Conservation (phyloP, 345 rosid species). For the Stellera chamaejasme region DNA sequence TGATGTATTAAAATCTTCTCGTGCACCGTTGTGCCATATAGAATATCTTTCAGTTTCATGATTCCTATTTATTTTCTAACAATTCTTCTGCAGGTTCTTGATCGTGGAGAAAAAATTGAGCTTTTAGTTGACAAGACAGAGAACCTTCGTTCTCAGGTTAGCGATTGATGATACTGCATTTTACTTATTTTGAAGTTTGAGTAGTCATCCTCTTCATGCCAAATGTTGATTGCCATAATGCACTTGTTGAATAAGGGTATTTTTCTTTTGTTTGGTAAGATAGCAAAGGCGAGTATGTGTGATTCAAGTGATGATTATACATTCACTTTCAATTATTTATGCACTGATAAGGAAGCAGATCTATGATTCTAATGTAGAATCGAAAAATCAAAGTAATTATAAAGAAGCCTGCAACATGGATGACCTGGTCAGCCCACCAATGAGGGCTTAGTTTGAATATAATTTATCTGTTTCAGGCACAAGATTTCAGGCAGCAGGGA, state of each 20-base stretch:
- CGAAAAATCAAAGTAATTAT: neutral
- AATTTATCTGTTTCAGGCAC: constrained; percentile 35
- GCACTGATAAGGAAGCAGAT: too few relatives aligned
- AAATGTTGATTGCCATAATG: neutral
- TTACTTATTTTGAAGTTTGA: neutral
- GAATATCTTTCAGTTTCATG: constrained; percentile 1
- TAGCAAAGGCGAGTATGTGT: neutral
- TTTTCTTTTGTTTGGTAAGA: neutral
- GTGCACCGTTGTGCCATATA: neutral
- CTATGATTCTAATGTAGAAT: too few relatives aligned
- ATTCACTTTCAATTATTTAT: neutral
- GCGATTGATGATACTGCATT: constrained; percentile 1
- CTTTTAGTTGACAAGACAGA: constrained; percentile 74
- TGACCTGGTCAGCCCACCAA: neutral
- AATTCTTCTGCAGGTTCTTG: constrained; percentile 42
- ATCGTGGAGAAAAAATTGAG: constrained; percentile 80
- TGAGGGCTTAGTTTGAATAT: neutral
- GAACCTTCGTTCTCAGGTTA: constrained; percentile 65
- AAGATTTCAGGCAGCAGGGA: constrained; percentile 68
- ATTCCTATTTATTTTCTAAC: neutral
- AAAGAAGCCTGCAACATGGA: too few relatives aligned
- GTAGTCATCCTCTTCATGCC: too few relatives aligned
- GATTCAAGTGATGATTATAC: neutral
- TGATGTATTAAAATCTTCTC: neutral
- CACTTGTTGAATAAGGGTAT: neutral